A percentile compares a stretch with the other conserved stretches of the same genome.
Conservation (phyloP, 2,329 filamentous ascomycete species). For the Aspergillus vadensis region DNA sequence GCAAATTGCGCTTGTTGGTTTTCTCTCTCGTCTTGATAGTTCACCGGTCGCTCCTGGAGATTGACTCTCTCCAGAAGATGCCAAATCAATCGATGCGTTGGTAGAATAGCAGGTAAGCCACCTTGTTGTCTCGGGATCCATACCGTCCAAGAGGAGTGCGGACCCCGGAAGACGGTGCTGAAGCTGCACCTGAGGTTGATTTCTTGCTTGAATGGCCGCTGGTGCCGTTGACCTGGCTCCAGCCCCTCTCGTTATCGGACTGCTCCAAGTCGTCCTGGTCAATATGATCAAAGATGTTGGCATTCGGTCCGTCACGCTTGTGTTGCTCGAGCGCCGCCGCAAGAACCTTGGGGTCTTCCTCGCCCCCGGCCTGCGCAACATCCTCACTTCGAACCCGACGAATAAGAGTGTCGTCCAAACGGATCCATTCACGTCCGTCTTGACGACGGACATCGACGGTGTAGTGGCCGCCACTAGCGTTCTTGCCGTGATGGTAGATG, state of each 20-base stretch:
- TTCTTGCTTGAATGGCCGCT: conserved; percentile 62
- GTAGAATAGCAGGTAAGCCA: conserved; percentile 96
- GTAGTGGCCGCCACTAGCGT: conserved; percentile 93
- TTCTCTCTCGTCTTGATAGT: neutral
- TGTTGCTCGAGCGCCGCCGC: conserved; percentile 67
- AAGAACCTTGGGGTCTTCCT: conserved; percentile 74
- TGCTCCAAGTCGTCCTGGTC: conserved; percentile 68
- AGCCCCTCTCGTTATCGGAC: conserved; percentile 63
- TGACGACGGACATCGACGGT: conserved; percentile 95
- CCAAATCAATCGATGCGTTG: conserved; percentile 62
- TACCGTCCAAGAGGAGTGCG: conserved; percentile 59
- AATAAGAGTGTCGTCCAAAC: conserved; percentile 90
- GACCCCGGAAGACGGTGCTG: conserved; percentile 57
- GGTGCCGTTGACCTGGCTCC: conserved; percentile 81
- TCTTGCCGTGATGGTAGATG: conserved; percentile 97
- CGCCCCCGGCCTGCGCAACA: conserved; percentile 80
- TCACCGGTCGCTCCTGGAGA: neutral
- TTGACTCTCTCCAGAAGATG: neutral
- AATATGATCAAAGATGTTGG: conserved; percentile 74
- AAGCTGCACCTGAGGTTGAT: conserved; percentile 64
- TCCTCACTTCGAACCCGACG: conserved; percentile 83
- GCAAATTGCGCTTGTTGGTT: neutral
- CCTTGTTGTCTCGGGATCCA: conserved; percentile 85
- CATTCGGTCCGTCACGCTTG: conserved; percentile 56
- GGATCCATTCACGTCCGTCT: conserved; percentile 93